These are phyloP conservation scores for Nicotiana sylvestris DNA, from an alignment of 257 asterid species.

Conservation along the genomic window DNA sequence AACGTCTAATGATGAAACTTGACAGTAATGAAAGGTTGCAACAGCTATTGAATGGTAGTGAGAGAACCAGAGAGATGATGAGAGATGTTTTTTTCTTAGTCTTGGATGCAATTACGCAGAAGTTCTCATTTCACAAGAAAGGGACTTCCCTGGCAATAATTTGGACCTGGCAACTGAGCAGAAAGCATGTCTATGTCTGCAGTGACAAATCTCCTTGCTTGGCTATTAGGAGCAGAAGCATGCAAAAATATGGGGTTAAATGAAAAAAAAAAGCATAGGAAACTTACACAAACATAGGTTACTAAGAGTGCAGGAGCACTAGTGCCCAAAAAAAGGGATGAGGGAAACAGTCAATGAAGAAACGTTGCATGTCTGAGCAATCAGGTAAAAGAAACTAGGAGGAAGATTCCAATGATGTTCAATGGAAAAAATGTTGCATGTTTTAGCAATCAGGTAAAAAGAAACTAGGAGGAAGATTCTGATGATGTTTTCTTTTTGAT, in stretches of 20 bases:
- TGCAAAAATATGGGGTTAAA: neutral
- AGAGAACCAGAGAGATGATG: neutral
- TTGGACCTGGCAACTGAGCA: constrained; percentile 1
- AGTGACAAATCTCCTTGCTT: neutral
- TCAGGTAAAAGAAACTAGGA: neutral
- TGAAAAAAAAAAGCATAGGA: neutral
- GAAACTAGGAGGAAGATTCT: neutral
- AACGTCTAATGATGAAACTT: neutral
- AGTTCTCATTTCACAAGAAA: neutral
- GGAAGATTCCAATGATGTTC: neutral
- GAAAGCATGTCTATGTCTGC: neutral
- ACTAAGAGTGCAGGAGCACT: neutral
- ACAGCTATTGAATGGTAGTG: neutral
- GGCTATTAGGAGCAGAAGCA: neutral
- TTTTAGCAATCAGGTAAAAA: neutral
- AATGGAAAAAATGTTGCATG: neutral
- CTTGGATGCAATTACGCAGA: neutral
- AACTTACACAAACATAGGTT: neutral
- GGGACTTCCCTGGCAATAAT: neutral
- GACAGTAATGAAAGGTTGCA: neutral
- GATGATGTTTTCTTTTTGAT: neutral
- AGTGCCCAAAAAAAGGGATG: neutral
- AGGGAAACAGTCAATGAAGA: neutral
- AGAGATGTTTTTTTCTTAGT: neutral
- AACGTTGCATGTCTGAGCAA: neutral